These are phyloP conservation scores for Scalesia atractyloides DNA, from an alignment of 129 eudicot genomes.

Conservation along the genomic window DNA sequence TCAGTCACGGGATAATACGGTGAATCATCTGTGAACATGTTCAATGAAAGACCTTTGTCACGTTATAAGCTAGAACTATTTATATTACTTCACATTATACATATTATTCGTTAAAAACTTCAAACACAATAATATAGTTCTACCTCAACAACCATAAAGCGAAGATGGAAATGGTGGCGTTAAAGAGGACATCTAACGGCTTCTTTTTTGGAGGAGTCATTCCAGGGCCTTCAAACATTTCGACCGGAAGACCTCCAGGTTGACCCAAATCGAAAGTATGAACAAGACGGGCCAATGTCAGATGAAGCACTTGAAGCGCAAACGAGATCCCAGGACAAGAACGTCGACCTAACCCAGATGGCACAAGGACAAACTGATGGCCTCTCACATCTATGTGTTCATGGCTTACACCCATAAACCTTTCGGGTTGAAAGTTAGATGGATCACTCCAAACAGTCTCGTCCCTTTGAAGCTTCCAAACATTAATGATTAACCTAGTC, in stretches of 20 bases:
- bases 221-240: conserved; percentile 47
- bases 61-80: too few relatives aligned
- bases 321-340: conserved; percentile 41
- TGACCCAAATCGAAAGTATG: conserved; percentile 44
- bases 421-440: conserved; percentile 33
- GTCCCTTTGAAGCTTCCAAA: conserved; percentile 44
- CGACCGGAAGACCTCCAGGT: conserved; percentile 21
- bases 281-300: conserved; percentile 43
- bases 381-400: conserved; percentile 39
- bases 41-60: too few relatives aligned
- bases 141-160: conserved; percentile 13
- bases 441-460: conserved; percentile 36
- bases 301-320: conserved; percentile 28
- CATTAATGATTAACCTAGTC: conserved; percentile 32
- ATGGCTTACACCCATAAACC: conserved; percentile 35
- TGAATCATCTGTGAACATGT: too few relatives aligned
- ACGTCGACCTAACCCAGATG: conserved; percentile 52
- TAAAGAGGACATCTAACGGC: conserved; percentile 39
- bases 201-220: conserved; percentile 32
- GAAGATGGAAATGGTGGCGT: conserved; percentile 23
- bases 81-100: neutral
- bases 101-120: neutral
- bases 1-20: too few relatives aligned
- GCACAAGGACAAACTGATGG: conserved; percentile 32
- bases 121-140: too few relatives aligned